A percentile compares a stretch with the other conserved stretches of the same genome.
phyloP scores from a whole-genome alignment of 2,329 filamentous ascomycete genomes.

The Grosmannia huntii region DNA sequence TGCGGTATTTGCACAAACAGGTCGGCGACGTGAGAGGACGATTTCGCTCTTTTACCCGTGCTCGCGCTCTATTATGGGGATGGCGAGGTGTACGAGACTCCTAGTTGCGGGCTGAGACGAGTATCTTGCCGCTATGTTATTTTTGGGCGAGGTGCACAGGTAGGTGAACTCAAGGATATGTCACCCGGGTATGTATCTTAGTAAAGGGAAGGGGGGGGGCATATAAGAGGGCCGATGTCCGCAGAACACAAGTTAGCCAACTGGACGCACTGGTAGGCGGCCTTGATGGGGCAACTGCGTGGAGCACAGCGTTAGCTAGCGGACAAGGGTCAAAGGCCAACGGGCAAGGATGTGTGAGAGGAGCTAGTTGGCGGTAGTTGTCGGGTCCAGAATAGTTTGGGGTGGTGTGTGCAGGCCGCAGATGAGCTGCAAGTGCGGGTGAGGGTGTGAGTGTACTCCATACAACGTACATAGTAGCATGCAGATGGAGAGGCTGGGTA shows the following conservation, averaged over 20 bases:
- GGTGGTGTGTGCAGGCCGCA: background rate
- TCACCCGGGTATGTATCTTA: background rate
- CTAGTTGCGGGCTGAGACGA: background rate
- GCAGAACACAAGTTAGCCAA: background rate
- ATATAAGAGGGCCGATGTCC: background rate
- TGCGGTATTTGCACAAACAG: background rate
- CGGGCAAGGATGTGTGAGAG: background rate
- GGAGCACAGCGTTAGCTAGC: background rate
- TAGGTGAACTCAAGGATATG: background rate
- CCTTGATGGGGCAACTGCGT: background rate
- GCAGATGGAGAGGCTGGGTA: background rate
- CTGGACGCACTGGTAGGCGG: background rate
- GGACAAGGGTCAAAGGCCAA: background rate
- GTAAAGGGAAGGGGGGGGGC: background rate
- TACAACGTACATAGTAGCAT: too few relatives aligned
- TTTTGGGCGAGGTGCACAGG: background rate
- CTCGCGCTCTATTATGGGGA: background rate
- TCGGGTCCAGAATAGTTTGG: background rate
- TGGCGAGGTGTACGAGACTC: background rate
- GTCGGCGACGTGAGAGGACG: background rate
- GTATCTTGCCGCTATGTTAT: background rate
- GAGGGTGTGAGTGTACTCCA: background rate
- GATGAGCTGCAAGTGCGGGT: background rate
- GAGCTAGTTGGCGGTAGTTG: background rate
- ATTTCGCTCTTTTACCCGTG: background rate